These are phyloP conservation scores for Hevea brasiliensis DNA, from an alignment of 345 rosid genomes.

Conservation along the genomic window DNA sequence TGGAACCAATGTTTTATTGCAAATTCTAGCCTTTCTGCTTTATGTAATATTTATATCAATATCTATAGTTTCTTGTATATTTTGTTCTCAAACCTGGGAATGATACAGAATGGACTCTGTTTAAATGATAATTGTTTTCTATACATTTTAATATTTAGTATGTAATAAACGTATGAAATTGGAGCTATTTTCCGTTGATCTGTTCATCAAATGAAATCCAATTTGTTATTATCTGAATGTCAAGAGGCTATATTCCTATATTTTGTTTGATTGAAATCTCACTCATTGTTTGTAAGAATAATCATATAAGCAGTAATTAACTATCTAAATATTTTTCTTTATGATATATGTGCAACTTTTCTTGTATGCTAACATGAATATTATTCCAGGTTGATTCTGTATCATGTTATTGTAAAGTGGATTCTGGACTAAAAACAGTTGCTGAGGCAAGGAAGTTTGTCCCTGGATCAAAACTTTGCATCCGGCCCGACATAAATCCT, in stretches of 20 bases:
- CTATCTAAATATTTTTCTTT: background rate
- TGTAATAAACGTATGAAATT: background rate
- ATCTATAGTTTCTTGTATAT: background rate
- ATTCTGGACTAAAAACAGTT: slow-evolving; percentile 83
- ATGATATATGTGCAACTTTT: background rate
- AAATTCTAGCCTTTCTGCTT: background rate
- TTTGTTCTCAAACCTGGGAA: background rate
- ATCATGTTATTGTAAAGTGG: slow-evolving; percentile 94
- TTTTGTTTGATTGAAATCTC: background rate
- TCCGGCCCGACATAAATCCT: slow-evolving; percentile 91
- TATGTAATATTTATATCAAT: background rate
- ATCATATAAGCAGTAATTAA: background rate
- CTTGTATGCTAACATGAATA: slow-evolving; percentile 13
- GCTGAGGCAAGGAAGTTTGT: slow-evolving; percentile 94
- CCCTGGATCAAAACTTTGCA: slow-evolving; percentile 92
- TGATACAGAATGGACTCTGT: background rate
- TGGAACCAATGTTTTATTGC: background rate
- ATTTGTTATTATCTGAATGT: background rate
- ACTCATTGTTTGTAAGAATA: background rate
- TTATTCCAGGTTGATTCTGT: slow-evolving; percentile 88
- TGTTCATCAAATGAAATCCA: background rate
- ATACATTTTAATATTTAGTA: background rate
- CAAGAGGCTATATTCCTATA: background rate
- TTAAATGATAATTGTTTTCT: background rate
- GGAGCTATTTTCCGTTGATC: background rate